Conservation (phyloP, 495 filamentous ascomycete species). For the Ramalina intermedia region DNA sequence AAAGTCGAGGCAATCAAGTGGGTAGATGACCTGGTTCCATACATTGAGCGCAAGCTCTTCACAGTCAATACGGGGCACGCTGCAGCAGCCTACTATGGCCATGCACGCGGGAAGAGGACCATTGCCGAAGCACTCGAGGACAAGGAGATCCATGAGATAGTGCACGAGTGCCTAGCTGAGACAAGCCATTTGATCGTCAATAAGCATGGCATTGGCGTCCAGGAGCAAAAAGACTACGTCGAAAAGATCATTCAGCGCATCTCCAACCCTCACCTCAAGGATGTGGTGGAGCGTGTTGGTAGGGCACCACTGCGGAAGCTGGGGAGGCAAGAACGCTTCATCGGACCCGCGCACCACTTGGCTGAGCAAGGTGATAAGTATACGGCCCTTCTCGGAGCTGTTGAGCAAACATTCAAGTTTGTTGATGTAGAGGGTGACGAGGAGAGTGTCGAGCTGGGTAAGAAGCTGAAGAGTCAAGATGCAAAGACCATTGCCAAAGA, state of each 20-base stretch:
- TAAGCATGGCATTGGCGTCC: slow-evolving; percentile 64
- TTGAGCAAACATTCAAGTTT: slow-evolving; percentile 83
- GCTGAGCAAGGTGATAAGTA: slow-evolving; percentile 61
- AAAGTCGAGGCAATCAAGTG: slow-evolving; percentile 78
- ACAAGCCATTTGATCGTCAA: slow-evolving; percentile 69
- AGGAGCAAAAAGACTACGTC: slow-evolving; percentile 80
- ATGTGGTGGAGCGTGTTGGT: slow-evolving; percentile 86
- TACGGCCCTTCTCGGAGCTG: slow-evolving; percentile 53
- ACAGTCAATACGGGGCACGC: slow-evolving; percentile 98
- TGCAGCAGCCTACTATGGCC: slow-evolving; percentile 91
- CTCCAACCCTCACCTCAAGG: slow-evolving; percentile 86
- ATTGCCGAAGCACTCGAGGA: slow-evolving; percentile 74
- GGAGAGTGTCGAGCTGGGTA: slow-evolving; percentile 67
- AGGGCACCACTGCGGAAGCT: slow-evolving; percentile 90
- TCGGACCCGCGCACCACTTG: slow-evolving; percentile 76
- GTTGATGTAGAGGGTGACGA: slow-evolving; percentile 81
- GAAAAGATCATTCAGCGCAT: slow-evolving; percentile 85
- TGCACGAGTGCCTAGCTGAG: slow-evolving; percentile 61
- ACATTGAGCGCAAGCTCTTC: slow-evolving; percentile 98
- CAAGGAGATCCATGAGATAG: slow-evolving; percentile 53
- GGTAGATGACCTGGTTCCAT: slow-evolving; percentile 81
- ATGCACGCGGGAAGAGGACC: slow-evolving; percentile 63
- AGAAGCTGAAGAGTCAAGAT: slow-evolving; percentile 58
- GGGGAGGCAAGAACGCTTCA: slow-evolving; percentile 82
- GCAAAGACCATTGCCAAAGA: slow-evolving; percentile 54